Percentiles rank a stretch among this genome's conserved stretches.
Evolutionary conservation across 805 yeast species (phyloP).

Genomic region (Ogataea ramenticola): DNA sequence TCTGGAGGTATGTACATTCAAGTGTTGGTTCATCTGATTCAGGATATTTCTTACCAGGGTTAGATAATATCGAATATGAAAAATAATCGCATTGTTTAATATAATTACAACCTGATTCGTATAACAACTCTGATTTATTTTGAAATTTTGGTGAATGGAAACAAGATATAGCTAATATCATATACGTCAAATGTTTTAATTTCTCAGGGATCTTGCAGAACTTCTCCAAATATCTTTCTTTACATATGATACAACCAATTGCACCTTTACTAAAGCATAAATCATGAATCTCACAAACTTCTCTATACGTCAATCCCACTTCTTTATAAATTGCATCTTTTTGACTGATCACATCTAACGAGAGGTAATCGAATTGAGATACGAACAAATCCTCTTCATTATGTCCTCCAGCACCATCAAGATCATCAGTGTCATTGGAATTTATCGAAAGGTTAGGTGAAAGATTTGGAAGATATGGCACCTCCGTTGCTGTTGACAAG

Average conservation of each 20-base stretch:
- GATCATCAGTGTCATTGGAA: too few relatives aligned
- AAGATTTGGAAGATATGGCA: too few relatives aligned
- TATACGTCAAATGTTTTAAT: conserved; percentile 14
- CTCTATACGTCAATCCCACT: not conserved
- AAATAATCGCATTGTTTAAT: conserved; percentile 6
- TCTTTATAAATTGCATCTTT: not conserved
- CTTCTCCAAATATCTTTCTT: conserved; percentile 13
- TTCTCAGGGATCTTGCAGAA: conserved; percentile 12
- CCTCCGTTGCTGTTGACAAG: too few relatives aligned
- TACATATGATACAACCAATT: conserved; percentile 12
- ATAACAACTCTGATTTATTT: conserved; percentile 11
- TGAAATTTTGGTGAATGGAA: conserved; percentile 13
- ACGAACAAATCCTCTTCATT: not conserved
- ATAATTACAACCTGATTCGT: conserved; percentile 3
- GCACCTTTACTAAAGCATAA: conserved; percentile 7
- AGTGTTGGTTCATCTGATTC: conserved; percentile 13
- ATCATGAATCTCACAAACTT: conserved; percentile 10
- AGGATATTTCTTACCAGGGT: not conserved
- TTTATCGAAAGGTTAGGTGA: too few relatives aligned
- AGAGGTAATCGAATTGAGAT: not conserved
- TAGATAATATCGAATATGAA: not conserved
- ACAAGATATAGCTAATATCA: conserved; percentile 17
- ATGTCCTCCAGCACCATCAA: too few relatives aligned
- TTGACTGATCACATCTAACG: not conserved
- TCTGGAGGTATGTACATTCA: conserved; percentile 18